Percentiles rank a stretch among this genome's conserved stretches.
These are phyloP conservation scores for Penicillium verhagenii DNA, from an alignment of 495 filamentous ascomycete genomes.

Conservation along the genomic window DNA sequence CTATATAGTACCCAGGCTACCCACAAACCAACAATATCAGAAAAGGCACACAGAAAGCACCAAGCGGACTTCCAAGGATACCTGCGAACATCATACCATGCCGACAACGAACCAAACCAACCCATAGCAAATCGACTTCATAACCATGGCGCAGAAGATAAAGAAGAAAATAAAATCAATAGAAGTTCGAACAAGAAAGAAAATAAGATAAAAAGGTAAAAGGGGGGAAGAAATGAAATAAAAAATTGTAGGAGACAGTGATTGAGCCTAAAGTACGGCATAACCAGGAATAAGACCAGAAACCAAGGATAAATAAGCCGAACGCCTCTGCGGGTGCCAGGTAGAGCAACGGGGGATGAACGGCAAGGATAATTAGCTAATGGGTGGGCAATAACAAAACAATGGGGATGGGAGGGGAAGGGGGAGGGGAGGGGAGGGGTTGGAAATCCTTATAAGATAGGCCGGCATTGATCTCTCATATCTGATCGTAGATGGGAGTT, in stretches of 20 bases:
- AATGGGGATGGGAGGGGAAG: not conserved
- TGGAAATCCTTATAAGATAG: not conserved
- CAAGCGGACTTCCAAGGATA: not conserved
- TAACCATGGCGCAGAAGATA: conserved; percentile 16
- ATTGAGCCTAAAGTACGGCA: not conserved
- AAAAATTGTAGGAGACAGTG: too few species aligned
- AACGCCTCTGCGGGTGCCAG: conserved; percentile 10
- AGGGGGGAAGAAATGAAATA: not conserved
- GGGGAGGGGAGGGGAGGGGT: not conserved
- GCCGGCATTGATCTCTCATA: not conserved
- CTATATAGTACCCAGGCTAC: conserved; percentile 12
- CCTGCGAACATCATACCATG: too few species aligned
- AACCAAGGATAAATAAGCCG: not conserved
- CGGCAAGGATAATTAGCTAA: not conserved
- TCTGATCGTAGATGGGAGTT: not conserved
- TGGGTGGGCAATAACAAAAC: not conserved
- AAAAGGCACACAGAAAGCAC: not conserved
- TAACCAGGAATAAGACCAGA: not conserved
- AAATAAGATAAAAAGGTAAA: not conserved
- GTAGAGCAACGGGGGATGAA: not conserved
- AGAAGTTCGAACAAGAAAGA: not conserved
- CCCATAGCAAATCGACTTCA: conserved; percentile 1
- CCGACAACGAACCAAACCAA: not conserved
- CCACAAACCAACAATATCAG: not conserved
- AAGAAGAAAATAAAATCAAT: too few species aligned